phyloP scores from a whole-genome alignment of 1,284 basidiomycete species.

The Exobasidium rhododendri region DNA sequence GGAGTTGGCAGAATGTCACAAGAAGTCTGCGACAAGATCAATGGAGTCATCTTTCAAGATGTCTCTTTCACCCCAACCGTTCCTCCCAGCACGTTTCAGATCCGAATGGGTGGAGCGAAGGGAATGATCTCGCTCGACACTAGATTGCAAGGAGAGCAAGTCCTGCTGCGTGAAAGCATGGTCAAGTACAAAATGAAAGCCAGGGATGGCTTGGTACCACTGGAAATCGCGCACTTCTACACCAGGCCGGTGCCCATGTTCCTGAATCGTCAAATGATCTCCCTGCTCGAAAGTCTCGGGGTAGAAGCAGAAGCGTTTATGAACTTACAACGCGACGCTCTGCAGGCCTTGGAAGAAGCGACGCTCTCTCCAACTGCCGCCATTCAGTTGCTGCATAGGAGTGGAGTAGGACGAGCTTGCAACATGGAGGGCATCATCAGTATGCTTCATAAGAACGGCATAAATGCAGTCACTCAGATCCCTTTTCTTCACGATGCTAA shows the following conservation, averaged over 20 bases:
- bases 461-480: slow-evolving; percentile 58
- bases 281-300: slow-evolving; percentile 67
- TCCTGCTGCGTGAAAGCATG: slow-evolving; percentile 70
- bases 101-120: slow-evolving; percentile 73
- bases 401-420: slow-evolving; percentile 4
- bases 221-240: slow-evolving; percentile 59
- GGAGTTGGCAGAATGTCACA: slow-evolving; percentile 68
- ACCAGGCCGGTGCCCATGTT: slow-evolving; percentile 47
- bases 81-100: slow-evolving; percentile 60
- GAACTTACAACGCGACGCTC: slow-evolving; percentile 62
- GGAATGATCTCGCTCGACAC: slow-evolving; percentile 69
- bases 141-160: slow-evolving; percentile 59
- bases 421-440: not conserved
- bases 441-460: slow-evolving; percentile 1
- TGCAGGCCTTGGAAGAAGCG: slow-evolving; percentile 60
- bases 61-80: slow-evolving; percentile 30
- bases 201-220: not conserved
- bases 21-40: slow-evolving; percentile 62
- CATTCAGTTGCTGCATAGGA: slow-evolving; percentile 41
- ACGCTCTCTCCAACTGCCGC: slow-evolving; percentile 61
- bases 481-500: slow-evolving; percentile 64
- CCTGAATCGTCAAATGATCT: slow-evolving; percentile 61
- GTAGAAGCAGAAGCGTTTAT: slow-evolving; percentile 62
- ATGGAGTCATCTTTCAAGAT: slow-evolving; percentile 15
- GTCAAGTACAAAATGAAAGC: slow-evolving; percentile 65